Conservation (phyloP, 2,329 filamentous ascomycete genomes). For the Alternaria arborescens region DNA sequence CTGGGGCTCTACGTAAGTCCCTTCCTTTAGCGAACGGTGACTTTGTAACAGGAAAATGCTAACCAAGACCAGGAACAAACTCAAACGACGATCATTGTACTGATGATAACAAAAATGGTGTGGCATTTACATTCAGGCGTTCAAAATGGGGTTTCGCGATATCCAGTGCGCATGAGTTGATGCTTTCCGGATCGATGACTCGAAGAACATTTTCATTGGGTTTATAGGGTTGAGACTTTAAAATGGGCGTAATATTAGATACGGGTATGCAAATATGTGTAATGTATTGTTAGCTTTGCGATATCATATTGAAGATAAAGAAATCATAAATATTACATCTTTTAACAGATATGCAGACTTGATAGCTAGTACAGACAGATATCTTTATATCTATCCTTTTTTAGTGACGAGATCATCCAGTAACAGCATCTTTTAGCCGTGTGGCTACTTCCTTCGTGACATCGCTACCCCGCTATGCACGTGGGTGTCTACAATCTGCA, state of each 20-base stretch:
- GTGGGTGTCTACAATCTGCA: background rate
- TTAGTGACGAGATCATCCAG: background rate
- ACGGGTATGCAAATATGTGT: background rate
- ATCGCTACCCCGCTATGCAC: background rate
- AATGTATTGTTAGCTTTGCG: background rate
- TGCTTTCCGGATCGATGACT: background rate
- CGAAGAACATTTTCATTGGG: background rate
- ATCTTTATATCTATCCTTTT: background rate
- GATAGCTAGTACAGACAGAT: background rate
- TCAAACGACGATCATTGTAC: slow-evolving; percentile 23
- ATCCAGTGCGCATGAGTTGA: slow-evolving; percentile 3
- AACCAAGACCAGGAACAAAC: slow-evolving; percentile 18
- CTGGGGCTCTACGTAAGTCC: slow-evolving; percentile 38
- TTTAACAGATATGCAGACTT: background rate
- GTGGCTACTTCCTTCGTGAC: fast-evolving
- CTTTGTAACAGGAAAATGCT: background rate
- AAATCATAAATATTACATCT: background rate
- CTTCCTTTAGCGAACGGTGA: background rate
- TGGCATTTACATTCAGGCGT: background rate
- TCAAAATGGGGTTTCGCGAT: slow-evolving; percentile 2
- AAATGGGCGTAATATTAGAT: slow-evolving; percentile 1
- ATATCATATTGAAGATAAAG: background rate
- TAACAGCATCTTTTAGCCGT: no score
- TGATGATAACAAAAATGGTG: background rate
- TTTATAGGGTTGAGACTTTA: background rate